Base-by-base conservation (phyloP, 176 grass and related monocot species). In the Saccharum spontaneum region DNA sequence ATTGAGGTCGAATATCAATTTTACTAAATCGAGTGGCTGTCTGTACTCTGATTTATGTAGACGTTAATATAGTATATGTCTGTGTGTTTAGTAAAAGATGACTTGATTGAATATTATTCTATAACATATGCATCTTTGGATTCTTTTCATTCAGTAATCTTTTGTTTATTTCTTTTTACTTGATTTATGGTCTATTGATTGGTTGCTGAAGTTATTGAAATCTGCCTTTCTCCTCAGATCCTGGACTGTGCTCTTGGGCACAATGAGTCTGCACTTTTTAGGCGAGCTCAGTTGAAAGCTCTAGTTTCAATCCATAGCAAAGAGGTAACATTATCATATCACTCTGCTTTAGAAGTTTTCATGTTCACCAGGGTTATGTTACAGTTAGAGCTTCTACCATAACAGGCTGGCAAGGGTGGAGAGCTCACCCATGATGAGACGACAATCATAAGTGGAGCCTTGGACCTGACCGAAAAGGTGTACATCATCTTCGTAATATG, bases 351-450 rank as follows among this genome's bases (percentile, higher is more conserved):
- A 26, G 41, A 81, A 76, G 17, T 77, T 77, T 75, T 28, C 31
- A 64, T 81, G 4, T 49, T 64, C 34, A 41, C 17, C 39, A 38
- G 68, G 50, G 68, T 67, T 70, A 14, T 64, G 17, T 90, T 37
- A 81, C 22, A 77, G 50, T 67, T 67, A 52, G 50, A 30, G 57
- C 18, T 78, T 86, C 67, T 92, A 78, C 67, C 7, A 30, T 92
- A 85, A 83, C 69, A 99, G 97, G 97, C 92, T 82, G 97, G 97
- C 50, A 99, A 99, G 88, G 97, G 97, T 84, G 97, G 97, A 65
- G 97, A 99, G 75, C 93, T 99, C 83, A 99, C 97, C 44, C 97
- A 97, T 87, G 97, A 99, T 72, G 97, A 99, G 84, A 99, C 97
- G 75, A 99, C 94, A 83, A 99, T 99, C 81, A 99, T 99, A 87